Base-by-base conservation (phyloP, 805 yeast species). In the Myxozyma lipomycoides region DNA sequence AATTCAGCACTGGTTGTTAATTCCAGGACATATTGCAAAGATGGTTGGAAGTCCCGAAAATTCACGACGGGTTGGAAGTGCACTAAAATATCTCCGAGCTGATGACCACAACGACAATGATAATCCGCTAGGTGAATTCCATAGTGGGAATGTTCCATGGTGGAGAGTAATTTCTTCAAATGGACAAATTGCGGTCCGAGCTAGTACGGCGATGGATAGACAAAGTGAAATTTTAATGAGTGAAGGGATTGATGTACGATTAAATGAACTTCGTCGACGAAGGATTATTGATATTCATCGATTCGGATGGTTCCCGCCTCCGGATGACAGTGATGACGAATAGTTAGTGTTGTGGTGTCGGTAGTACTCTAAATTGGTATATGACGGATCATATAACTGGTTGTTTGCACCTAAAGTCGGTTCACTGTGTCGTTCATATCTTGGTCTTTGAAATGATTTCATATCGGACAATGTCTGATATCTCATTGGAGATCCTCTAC, bases 61-160 rank as follows among this genome's bases (percentile, higher is more conserved):
- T 56, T 74, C 93, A 0, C 71, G 95, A 4, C 88, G 79, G 52
- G 93, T 85, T 0, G 95, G 95, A 0, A 75, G 76, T 28, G 78
- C 89, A 0, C 68, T 86, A 52, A 86, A 85, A 65, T 70, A 76
- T 42, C 70, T 79, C 12, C 72, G 52, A 22, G 43, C 38, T n/a
- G 44, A 74, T 28, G 60, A 57, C 15, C 56, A 51, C 1, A 52
- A 51, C 19, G 56, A 56, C 21, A 25, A 28, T 2, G 35, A 52
- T 21, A 32, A 15, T 4, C 4, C 50, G 49, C 10, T 43, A 12
- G 53, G 51, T 4, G 60, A 58, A 30, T 67, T 67, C 56, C 66
- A 68, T 47, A 45, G 61, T 7, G 65, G 58, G 1, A 69, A 68
- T 7, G 75, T 84, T 12, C 91, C 91, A 3, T 86, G 95, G 95